These are phyloP conservation scores for Nakazawaea ambrosiae DNA, from an alignment of 805 yeast genomes.

Conservation along the genomic window DNA sequence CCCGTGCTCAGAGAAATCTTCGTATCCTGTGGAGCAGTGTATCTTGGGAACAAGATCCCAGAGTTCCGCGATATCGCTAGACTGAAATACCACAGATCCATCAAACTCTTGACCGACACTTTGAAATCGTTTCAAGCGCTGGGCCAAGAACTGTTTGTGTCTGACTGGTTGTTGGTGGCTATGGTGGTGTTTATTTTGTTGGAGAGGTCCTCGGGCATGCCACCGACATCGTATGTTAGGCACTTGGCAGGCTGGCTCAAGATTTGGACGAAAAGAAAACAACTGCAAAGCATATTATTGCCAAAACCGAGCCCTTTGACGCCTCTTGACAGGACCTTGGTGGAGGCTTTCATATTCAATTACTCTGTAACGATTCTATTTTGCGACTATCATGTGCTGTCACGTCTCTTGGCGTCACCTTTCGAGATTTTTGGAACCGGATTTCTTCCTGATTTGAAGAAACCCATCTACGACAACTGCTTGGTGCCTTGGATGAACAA, in stretches of 20 bases:
- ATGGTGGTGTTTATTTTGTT: constrained; percentile 31
- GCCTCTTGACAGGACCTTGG: constrained; percentile 27
- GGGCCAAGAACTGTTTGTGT: constrained; percentile 27
- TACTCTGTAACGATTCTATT: constrained; percentile 32
- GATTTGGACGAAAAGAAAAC: constrained; percentile 22
- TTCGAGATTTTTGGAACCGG: constrained; percentile 22
- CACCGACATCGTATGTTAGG: constrained; percentile 20
- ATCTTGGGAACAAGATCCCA: constrained; percentile 24
- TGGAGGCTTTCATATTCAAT: constrained; percentile 38
- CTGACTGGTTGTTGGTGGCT: constrained; percentile 35
- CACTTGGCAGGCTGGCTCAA: constrained; percentile 28
- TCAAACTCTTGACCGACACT: constrained; percentile 16
- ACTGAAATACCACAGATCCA: constrained; percentile 18
- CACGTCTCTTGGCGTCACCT: constrained; percentile 31
- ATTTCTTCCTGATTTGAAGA: constrained; percentile 5
- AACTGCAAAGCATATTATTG: constrained; percentile 11
- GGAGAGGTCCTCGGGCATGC: constrained; percentile 24
- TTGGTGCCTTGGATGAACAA: constrained; percentile 36
- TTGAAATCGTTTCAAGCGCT: constrained; percentile 17
- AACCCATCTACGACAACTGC: constrained; percentile 13
- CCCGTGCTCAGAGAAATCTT: constrained; percentile 25
- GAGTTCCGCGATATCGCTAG: constrained; percentile 19
- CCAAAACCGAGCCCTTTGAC: not conserved
- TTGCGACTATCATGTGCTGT: constrained; percentile 21
- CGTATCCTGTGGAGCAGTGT: constrained; percentile 34